Evolutionary conservation across 257 asterid genomes (phyloP).

Genomic region (Ballota nigra): DNA sequence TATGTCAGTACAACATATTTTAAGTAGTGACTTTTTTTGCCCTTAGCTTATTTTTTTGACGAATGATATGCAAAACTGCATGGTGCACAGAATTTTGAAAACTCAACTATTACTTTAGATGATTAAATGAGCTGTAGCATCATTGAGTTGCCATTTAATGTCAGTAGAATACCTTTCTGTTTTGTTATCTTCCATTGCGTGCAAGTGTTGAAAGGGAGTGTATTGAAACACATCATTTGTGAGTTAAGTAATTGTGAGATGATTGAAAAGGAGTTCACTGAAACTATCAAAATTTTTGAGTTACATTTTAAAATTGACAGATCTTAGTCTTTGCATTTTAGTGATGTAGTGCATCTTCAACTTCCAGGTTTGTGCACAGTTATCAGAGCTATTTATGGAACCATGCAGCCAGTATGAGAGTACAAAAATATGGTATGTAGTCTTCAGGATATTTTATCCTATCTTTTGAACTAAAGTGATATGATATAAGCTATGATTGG

Average conservation of each 20-base stretch:
- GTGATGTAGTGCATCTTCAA: slow-evolving; percentile 29
- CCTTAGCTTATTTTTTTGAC: not conserved
- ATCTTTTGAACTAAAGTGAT: not conserved
- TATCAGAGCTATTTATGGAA: slow-evolving; percentile 98
- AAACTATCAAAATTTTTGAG: not conserved
- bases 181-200: not conserved
- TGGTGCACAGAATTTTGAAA: not conserved
- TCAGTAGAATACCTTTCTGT: not conserved
- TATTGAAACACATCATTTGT: not conserved
- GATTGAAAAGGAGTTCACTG: not conserved
- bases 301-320: not conserved
- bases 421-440: slow-evolving; percentile 71
- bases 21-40: not conserved
- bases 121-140: not conserved
- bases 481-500: not conserved
- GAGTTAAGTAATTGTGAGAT: slow-evolving; percentile 1
- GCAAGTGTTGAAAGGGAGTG: not conserved
- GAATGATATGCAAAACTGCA: not conserved
- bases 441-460: not conserved
- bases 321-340: slow-evolving; percentile 10
- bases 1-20: not conserved
- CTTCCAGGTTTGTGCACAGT: slow-evolving; percentile 89
- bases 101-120: not conserved
- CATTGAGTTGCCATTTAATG: not conserved
- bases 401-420: slow-evolving; percentile 86